Evolutionary conservation across 257 asterid genomes (phyloP).

Genomic region (Leptodermis oblonga): DNA sequence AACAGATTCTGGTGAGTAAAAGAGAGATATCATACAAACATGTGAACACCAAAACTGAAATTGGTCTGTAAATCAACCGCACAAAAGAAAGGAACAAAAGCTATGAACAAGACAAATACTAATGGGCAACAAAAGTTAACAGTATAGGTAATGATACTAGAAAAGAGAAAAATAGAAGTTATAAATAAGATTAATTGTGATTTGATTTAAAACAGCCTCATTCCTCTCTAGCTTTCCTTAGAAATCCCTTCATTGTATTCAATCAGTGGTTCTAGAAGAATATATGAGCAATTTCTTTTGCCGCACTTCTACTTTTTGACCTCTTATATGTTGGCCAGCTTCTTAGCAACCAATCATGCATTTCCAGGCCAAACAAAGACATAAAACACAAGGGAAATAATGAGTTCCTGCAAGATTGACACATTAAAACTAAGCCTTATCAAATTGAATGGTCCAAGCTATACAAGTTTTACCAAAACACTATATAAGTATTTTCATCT

Average conservation of each 20-base stretch:
- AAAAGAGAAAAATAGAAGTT: not conserved
- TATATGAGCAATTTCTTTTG: not conserved
- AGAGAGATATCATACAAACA: not conserved
- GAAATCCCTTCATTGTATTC: not conserved
- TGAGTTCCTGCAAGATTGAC: not conserved
- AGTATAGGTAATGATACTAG: not conserved
- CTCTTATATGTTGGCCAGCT: not conserved
- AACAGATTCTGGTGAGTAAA: slow-evolving; percentile 11
- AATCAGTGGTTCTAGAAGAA: not conserved
- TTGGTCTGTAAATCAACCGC: not conserved
- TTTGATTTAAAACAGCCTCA: not conserved
- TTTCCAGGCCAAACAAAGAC: not conserved
- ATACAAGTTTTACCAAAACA: not conserved
- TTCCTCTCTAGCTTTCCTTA: not conserved
- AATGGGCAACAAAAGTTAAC: not conserved
- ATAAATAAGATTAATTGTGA: not conserved
- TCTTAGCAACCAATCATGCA: not conserved
- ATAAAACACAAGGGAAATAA: not conserved
- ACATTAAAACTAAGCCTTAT: not conserved
- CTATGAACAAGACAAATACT: not conserved
- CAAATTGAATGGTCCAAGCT: not conserved
- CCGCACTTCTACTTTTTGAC: not conserved
- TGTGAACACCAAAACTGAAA: not conserved
- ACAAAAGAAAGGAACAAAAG: not conserved
- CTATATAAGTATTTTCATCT: not conserved